Base-by-base conservation (phyloP, 306 rosid species). In the Lathyrus aphaca region DNA sequence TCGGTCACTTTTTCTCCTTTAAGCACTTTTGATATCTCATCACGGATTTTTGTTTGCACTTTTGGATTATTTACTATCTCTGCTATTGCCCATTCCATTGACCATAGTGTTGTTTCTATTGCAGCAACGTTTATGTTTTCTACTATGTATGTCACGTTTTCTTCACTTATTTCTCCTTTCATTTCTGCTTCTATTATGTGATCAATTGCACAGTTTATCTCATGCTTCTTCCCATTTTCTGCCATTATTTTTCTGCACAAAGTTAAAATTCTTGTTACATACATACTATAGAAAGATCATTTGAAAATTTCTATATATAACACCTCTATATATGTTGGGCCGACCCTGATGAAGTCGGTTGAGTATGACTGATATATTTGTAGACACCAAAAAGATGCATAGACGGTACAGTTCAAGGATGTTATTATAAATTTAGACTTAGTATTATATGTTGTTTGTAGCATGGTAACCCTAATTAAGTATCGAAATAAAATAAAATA, bases 51-150 rank as follows among this genome's bases (percentile, higher is more conserved):
- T 46, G 23, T 44, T 66, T 91, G 97, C 1, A 88, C 87, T 0
- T 14, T 58, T 64, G 96, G 96, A 70, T 88, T 73, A 40, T 86
- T 91, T 3, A 91, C 97, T 56, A 91, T 40, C 83, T 91, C 96
- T 8, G 96, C 97, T 74, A 88, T 91, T 16, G 88, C 93, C 97
- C 97, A 88, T 29, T 91, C 97, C 91, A 91, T 91, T 4, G 96
- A 91, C 96, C 97, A 86, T 32, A 91, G 71, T 14, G 97, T 88
- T 49, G 96, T 91, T 59, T 91, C 93, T 72, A 91, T 88, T 64
- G 96, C 97, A 51, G 96, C 97, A 17, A 82, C 86, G n/a, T 82
- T 82, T 4, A 91, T 91, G 79, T 91, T 91, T 62, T 91, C 97
- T n/a, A 91, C 96, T 0, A 91, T 86, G 86, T 91, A 91, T 0